Percentiles rank a stretch among this genome's conserved stretches.
phyloP scores from a whole-genome alignment of 441 rosid genomes.

The Gossypium laxum region DNA sequence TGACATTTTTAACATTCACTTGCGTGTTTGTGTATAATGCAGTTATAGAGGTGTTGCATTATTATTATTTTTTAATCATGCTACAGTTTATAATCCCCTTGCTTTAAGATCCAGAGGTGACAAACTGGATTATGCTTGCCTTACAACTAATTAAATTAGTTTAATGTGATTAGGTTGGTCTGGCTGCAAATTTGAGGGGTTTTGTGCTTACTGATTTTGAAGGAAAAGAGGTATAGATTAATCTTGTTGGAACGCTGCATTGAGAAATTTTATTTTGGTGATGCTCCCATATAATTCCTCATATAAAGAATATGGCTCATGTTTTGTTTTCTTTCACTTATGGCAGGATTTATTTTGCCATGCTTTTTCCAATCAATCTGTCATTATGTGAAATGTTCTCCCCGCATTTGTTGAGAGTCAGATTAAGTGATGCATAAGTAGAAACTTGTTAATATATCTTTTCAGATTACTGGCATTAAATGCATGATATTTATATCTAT shows the following conservation, averaged over 20 bases:
- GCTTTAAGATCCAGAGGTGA: not conserved
- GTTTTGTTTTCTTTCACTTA: slow-evolving; percentile 1
- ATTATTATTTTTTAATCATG: not conserved
- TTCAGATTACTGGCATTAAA: not conserved
- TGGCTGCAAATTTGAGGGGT: slow-evolving; percentile 85
- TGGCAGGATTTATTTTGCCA: not conserved
- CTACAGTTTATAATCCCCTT: not conserved
- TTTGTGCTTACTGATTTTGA: slow-evolving; percentile 50
- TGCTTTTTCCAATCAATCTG: not conserved
- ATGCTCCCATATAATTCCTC: not conserved
- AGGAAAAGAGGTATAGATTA: slow-evolving; percentile 56
- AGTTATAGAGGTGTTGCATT: not conserved
- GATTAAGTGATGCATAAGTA: not conserved
- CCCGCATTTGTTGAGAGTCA: not conserved
- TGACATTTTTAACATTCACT: not conserved
- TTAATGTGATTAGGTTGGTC: slow-evolving; percentile 46
- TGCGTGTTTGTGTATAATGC: not conserved
- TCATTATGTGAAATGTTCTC: not conserved
- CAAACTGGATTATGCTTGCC: not conserved
- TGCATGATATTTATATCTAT: not conserved
- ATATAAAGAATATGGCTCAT: not conserved
- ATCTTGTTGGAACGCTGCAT: slow-evolving; percentile 5
- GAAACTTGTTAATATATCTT: not conserved
- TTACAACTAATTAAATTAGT: slow-evolving; percentile 16
- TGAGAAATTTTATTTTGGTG: slow-evolving; percentile 2